Conservation (phyloP, 345 rosid genomes). For the Ceriops decandra region DNA sequence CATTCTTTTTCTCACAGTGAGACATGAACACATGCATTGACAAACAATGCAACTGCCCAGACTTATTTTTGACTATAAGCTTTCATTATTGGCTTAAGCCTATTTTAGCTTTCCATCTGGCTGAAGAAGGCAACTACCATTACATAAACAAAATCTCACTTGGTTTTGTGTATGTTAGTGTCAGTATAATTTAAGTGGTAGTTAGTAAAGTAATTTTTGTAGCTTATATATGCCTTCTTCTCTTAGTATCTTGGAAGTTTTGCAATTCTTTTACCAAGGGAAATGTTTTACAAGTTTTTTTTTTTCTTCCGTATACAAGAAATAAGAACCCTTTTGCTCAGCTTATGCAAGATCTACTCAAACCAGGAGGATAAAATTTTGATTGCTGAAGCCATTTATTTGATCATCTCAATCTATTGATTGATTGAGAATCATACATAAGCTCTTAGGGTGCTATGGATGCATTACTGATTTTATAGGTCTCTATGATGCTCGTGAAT, state of each 20-base stretch:
- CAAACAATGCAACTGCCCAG: not conserved
- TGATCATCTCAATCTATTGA: not conserved
- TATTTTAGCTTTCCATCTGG: not conserved
- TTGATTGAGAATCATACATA: not conserved
- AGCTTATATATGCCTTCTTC: not conserved
- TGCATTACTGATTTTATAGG: not conserved
- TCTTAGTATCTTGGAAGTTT: not conserved
- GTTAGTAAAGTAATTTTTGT: too few relatives aligned
- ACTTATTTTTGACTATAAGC: not conserved
- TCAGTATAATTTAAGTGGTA: too few relatives aligned
- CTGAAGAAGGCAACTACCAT: not conserved
- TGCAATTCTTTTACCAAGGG: not conserved
- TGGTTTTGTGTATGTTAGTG: too few relatives aligned
- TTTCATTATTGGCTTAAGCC: not conserved
- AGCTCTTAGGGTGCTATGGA: not conserved
- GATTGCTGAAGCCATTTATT: not conserved
- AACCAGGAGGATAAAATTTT: not conserved
- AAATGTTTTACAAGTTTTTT: not conserved
- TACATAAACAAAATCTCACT: not conserved
- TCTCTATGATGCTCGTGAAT: too few relatives aligned
- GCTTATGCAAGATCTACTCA: not conserved
- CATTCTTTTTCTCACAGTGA: too few relatives aligned
- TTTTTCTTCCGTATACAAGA: not conserved
- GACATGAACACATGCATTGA: too few relatives aligned
- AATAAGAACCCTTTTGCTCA: too few relatives aligned